Evolutionary conservation across 805 yeast species (phyloP).

Genomic region (Metschnikowia continentalis): DNA sequence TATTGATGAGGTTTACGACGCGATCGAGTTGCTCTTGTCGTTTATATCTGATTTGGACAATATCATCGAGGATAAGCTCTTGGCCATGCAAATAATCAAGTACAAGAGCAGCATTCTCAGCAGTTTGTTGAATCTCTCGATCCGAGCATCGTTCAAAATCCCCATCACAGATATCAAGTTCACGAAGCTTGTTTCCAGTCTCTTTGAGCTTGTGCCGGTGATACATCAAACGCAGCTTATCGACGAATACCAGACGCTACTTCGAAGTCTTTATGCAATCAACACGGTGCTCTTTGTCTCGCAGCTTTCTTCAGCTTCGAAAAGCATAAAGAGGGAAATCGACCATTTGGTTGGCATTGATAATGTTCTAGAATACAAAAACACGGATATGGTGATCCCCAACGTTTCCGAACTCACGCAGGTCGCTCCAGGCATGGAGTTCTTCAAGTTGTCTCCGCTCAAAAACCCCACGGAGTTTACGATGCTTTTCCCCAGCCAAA

Average conservation of each 20-base stretch:
- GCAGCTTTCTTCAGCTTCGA: constrained; percentile 22
- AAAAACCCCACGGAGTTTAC: constrained; percentile 32
- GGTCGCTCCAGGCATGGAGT: constrained; percentile 20
- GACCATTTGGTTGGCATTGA: constrained; percentile 33
- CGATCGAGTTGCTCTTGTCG: constrained; percentile 26
- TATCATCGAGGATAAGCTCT: constrained; percentile 26
- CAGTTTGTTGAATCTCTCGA: constrained; percentile 26
- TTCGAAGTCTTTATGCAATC: constrained; percentile 26
- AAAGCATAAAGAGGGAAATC: constrained; percentile 28
- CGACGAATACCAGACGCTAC: constrained; percentile 21
- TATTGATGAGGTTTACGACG: constrained; percentile 26
- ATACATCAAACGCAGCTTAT: constrained; percentile 29
- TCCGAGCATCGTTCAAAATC: constrained; percentile 23
- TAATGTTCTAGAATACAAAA: constrained; percentile 14
- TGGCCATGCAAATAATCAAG: constrained; percentile 36
- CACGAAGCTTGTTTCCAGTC: constrained; percentile 20
- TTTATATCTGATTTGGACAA: constrained; percentile 29
- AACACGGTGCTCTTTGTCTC: constrained; percentile 25
- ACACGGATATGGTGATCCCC: constrained; percentile 13
- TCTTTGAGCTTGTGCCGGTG: constrained; percentile 31
- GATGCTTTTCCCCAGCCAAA: constrained; percentile 24
- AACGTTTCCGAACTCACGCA: constrained; percentile 27
- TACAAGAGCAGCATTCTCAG: constrained; percentile 26
- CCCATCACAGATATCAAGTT: constrained; percentile 34
- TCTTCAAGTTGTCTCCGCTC: constrained; percentile 24